These are phyloP conservation scores for Yamadazyma endophytica DNA, from an alignment of 805 yeast species.

Conservation along the genomic window DNA sequence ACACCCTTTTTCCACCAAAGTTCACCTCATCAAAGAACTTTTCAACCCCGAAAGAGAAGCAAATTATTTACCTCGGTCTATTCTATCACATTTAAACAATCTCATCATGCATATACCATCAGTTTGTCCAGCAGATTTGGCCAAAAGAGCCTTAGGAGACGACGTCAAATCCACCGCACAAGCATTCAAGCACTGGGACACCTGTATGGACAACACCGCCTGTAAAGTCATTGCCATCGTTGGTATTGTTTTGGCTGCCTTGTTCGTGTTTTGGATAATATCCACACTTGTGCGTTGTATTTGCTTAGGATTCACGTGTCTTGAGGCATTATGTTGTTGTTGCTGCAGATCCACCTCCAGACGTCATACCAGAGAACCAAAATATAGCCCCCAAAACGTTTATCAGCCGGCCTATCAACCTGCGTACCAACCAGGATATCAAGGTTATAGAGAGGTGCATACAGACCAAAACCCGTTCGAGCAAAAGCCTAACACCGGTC, in stretches of 20 bases:
- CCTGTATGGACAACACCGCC: conserved; percentile 72
- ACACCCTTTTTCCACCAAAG: too few species aligned
- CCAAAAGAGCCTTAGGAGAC: conserved; percentile 6
- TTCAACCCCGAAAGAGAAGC: too few species aligned
- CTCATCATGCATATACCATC: conserved; percentile 5
- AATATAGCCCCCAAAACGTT: conserved; percentile 30
- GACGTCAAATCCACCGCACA: conserved; percentile 38
- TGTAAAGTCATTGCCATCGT: conserved; percentile 78
- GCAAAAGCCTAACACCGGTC: not conserved
- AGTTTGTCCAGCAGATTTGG: conserved; percentile 10
- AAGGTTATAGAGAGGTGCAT: not conserved
- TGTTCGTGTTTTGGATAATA: conserved; percentile 54
- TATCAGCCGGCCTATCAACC: conserved; percentile 20
- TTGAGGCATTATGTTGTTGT: conserved; percentile 46
- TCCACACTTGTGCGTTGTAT: conserved; percentile 52
- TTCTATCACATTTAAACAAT: not conserved
- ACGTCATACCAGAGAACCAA: conserved; percentile 3
- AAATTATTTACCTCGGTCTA: too few species aligned
- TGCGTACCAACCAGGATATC: conserved; percentile 6
- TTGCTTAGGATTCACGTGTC: conserved; percentile 47
- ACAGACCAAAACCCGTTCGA: not conserved
- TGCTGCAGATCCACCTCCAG: conserved; percentile 31
- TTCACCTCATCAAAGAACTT: too few species aligned
- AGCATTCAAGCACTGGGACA: conserved; percentile 64
- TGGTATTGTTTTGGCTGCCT: conserved; percentile 55